These are phyloP conservation scores for Ophiocordyceps sinensis DNA, from an alignment of 2,329 filamentous ascomycete species.

Conservation along the genomic window DNA sequence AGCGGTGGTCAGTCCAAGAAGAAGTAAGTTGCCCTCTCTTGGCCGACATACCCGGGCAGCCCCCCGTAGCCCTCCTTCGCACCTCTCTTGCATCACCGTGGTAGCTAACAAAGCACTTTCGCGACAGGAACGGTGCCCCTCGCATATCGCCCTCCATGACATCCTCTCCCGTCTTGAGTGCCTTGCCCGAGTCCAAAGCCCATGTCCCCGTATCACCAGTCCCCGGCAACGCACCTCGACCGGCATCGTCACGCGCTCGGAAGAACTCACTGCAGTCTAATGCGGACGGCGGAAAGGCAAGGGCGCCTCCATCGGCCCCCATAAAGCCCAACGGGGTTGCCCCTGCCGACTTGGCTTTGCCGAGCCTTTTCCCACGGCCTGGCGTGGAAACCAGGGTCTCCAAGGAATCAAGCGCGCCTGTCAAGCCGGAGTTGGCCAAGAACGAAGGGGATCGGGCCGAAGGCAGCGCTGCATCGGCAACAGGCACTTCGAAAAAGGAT, in stretches of 20 bases:
- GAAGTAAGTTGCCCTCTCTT: constrained; percentile 38
- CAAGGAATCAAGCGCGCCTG: constrained; percentile 28
- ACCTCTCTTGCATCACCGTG: background rate
- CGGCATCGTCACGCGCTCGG: constrained; percentile 55
- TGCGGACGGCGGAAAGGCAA: constrained; percentile 36
- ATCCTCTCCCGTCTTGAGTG: constrained; percentile 61
- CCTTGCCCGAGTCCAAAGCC: constrained; percentile 47
- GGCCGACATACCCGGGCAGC: background rate
- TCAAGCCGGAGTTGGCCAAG: constrained; percentile 18
- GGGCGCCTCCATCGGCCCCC: constrained; percentile 45
- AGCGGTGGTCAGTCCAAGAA: constrained; percentile 64
- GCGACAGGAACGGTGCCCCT: constrained; percentile 21
- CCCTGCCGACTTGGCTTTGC: constrained; percentile 19
- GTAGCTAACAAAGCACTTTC: constrained; percentile 7
- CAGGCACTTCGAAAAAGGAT: constrained; percentile 26
- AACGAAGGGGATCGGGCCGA: constrained; percentile 18
- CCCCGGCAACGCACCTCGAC: constrained; percentile 40
- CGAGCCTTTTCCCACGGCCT: constrained; percentile 15
- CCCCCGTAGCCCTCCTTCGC: background rate
- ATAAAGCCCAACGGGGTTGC: constrained; percentile 43
- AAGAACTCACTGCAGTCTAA: constrained; percentile 58
- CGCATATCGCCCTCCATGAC: constrained; percentile 54
- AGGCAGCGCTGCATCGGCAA: constrained; percentile 11
- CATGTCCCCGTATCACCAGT: constrained; percentile 42
- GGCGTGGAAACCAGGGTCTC: constrained; percentile 31